A percentile compares a stretch with the other conserved stretches of the same genome.
Evolutionary conservation across 352 stramenopile species (phyloP).

Genomic region (Pythium brassicae): DNA sequence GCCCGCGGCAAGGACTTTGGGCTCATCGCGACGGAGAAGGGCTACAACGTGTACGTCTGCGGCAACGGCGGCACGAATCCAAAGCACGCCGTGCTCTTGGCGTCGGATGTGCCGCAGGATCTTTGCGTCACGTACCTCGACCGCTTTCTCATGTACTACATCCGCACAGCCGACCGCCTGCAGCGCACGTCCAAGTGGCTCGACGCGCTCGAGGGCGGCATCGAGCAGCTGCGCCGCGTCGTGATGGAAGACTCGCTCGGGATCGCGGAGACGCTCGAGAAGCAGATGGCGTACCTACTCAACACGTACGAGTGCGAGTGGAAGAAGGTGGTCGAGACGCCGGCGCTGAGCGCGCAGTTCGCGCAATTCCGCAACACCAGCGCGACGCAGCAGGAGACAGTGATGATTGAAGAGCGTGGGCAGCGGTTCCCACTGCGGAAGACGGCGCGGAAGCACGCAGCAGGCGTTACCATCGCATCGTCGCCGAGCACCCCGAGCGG

Average conservation of each 20-base stretch:
- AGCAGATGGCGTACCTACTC: slow-evolving; percentile 89
- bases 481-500: slow-evolving; percentile 39
- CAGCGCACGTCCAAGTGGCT: slow-evolving; percentile 89
- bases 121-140: slow-evolving; percentile 86
- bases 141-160: slow-evolving; percentile 91
- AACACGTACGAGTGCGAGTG: slow-evolving; percentile 93
- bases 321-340: slow-evolving; percentile 89
- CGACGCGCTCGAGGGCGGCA: slow-evolving; percentile 67
- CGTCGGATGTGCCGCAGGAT: slow-evolving; percentile 43
- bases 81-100: slow-evolving; percentile 68
- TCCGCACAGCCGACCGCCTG: slow-evolving; percentile 65
- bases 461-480: slow-evolving; percentile 38
- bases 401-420: slow-evolving; percentile 72
- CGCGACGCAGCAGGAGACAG: slow-evolving; percentile 53
- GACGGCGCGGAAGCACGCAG: slow-evolving; percentile 21
- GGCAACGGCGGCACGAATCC: slow-evolving; percentile 87
- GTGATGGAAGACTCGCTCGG: slow-evolving; percentile 90
- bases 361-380: slow-evolving; percentile 91
- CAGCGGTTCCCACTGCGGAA: slow-evolving; percentile 82
- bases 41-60: slow-evolving; percentile 90
- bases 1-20: slow-evolving; percentile 91
- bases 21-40: slow-evolving; percentile 90
- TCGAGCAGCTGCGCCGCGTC: slow-evolving; percentile 44
- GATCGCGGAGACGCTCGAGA: slow-evolving; percentile 67
- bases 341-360: slow-evolving; percentile 75